Percentiles rank a stretch among this genome's conserved stretches.
Conservation (phyloP, 2,329 filamentous ascomycete species). For the Purpureocillium takamizusanense region DNA sequence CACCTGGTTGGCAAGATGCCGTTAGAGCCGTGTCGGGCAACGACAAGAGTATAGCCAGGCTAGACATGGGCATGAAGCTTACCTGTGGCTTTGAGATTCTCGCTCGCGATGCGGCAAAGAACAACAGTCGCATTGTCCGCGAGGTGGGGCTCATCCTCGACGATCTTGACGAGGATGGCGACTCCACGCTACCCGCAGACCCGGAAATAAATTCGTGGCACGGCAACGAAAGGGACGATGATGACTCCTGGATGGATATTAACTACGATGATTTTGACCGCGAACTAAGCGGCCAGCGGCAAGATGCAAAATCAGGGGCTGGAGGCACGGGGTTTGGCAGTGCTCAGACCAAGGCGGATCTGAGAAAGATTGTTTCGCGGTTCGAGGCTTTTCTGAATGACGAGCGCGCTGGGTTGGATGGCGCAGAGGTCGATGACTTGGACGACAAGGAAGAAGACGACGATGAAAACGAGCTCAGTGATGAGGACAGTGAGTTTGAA, state of each 20-base stretch:
- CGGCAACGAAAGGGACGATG: slow-evolving; percentile 54
- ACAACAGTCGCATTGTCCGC: slow-evolving; percentile 58
- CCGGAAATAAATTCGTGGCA: slow-evolving; percentile 66
- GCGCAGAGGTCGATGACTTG: slow-evolving; percentile 64
- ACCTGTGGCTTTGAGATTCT: slow-evolving; percentile 89
- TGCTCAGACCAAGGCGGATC: slow-evolving; percentile 58
- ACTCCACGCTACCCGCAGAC: slow-evolving; percentile 56
- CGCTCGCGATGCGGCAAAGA: slow-evolving; percentile 55
- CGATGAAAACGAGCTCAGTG: slow-evolving; percentile 39
- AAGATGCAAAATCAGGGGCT: slow-evolving; percentile 10
- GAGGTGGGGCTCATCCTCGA: slow-evolving; percentile 71
- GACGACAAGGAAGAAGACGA: slow-evolving; percentile 51
- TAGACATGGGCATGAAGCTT: slow-evolving; percentile 80
- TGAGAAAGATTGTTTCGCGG: slow-evolving; percentile 86
- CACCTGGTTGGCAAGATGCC: slow-evolving; percentile 38
- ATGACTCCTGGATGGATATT: slow-evolving; percentile 88
- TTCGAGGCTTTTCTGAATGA: slow-evolving; percentile 91
- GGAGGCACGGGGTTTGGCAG: slow-evolving; percentile 51
- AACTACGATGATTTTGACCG: slow-evolving; percentile 81
- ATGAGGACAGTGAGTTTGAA: slow-evolving; percentile 53
- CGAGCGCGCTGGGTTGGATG: slow-evolving; percentile 70
- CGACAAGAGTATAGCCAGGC: slow-evolving; percentile 16
- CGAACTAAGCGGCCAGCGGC: slow-evolving; percentile 52
- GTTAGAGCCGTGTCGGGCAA: slow-evolving; percentile 6
- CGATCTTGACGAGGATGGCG: slow-evolving; percentile 65